A percentile compares a stretch with the other conserved stretches of the same genome.
These are phyloP conservation scores for Lumnitzera racemosa DNA, from an alignment of 345 rosid genomes.

Conservation along the genomic window DNA sequence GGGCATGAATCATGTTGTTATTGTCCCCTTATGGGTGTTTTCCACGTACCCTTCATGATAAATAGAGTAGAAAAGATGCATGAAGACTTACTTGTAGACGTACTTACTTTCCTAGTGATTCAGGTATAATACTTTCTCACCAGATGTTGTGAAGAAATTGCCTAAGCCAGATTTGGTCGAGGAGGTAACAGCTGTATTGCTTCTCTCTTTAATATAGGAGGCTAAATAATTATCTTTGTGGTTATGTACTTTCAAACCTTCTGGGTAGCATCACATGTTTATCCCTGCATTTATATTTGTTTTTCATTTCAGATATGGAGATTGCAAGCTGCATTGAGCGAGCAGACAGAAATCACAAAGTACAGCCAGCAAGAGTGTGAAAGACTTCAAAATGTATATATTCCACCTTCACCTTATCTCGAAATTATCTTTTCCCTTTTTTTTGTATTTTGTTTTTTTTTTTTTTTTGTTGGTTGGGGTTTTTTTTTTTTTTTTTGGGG, in stretches of 20 bases:
- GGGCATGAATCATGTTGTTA: too few species aligned
- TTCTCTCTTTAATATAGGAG: not conserved
- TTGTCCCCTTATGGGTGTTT: too few species aligned
- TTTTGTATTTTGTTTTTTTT: too few species aligned
- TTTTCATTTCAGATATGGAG: slow-evolving; percentile 52
- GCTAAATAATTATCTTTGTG: too few species aligned
- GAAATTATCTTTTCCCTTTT: too few species aligned
- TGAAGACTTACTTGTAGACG: too few species aligned
- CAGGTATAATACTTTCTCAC: slow-evolving; percentile 82
- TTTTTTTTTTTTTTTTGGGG: too few species aligned
- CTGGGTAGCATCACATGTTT: not conserved
- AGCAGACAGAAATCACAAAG: slow-evolving; percentile 66
- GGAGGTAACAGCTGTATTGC: slow-evolving; percentile 40
- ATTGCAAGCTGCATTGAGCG: slow-evolving; percentile 59
- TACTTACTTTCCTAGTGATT: slow-evolving; percentile 11
- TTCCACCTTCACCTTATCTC: not conserved
- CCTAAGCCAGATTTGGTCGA: slow-evolving; percentile 73
- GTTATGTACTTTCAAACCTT: too few species aligned
- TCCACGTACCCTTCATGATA: too few species aligned
- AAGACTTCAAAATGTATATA: slow-evolving; percentile 65
- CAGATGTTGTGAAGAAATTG: slow-evolving; percentile 71
- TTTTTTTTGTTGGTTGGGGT: too few species aligned
- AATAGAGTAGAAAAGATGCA: too few species aligned
- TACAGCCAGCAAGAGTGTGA: slow-evolving; percentile 77
- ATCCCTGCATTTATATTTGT: slow-evolving; percentile 2